Evolutionary conservation across 352 stramenopile genomes (phyloP), one percentile per base, ranked within the genome.

Genomic region (Phytopythium helicoides): DNA sequence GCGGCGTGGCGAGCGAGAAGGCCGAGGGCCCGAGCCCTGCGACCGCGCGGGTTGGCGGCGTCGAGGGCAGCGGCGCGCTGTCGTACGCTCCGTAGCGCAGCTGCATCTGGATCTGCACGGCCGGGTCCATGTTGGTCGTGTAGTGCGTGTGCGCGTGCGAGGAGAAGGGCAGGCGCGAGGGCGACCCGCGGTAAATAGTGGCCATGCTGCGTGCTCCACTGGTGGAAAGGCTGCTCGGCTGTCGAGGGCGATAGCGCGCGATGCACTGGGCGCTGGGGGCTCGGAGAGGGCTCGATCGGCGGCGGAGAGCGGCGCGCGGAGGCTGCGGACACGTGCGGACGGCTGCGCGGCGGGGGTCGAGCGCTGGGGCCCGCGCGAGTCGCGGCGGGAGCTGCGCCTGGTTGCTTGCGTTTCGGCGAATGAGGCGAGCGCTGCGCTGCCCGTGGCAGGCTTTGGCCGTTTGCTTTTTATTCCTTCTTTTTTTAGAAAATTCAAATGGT

Each of bases 131-230:
- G 50, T 73, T 83, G 36, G 62, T 64, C 60, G 76, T 78, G 58
- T 90, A 90, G 61, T 91, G 80, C 47, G 75, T 84, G 52, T 83
- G 76, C 18, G 68, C 58, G 37, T 55, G 48, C 22, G 25, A 47
- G 16, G 54, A 62, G 60, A 91, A 86, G 45, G 76, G 66, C 54
- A 91, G 86, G 33, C 77, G 75, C 60, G 71, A 72, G 18, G 72
- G 61, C 45, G 73, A 73, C 45, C 67, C 71, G 55, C 80, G 81
- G 68, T 91, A 91, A 28, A 89, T 84, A 14, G 80, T 83, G 36
- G 80, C 77, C 69, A 87, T 87, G 46, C 40, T 66, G 3, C 8
- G 21, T 1, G 15, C 6, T 25, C 5, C n/a, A n/a, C n/a, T n/a
- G 38, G 22, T 39, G 9, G 44, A 7, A 14, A 26, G 7, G 26